A percentile compares a stretch with the other conserved stretches of the same genome.
Evolutionary conservation across 75 land plant species (phyloP).

Genomic region (Sequoia sempervirens): DNA sequence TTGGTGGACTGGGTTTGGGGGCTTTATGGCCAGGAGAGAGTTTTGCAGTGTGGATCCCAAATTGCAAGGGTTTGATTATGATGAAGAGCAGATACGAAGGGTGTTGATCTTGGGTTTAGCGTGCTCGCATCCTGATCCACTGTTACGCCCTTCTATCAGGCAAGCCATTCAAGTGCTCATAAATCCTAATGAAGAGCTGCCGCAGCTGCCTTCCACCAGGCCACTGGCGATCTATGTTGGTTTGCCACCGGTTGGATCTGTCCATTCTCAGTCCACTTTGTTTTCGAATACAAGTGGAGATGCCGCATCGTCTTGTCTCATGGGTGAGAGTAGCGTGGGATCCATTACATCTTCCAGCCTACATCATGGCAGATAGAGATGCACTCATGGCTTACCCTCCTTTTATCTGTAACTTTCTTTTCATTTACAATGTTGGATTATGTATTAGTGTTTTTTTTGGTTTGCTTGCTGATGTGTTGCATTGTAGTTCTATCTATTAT

Average conservation of each 20-base stretch:
- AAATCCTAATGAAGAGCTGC: not conserved
- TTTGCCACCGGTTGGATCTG: not conserved
- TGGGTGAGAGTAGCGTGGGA: not conserved
- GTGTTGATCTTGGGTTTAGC: constrained; percentile 46
- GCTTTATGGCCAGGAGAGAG: too few species aligned
- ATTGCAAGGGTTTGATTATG: too few species aligned
- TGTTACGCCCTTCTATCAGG: constrained; percentile 37
- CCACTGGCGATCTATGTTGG: not conserved
- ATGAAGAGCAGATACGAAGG: constrained; percentile 38
- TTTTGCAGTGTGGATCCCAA: too few species aligned
- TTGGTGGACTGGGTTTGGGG: too few species aligned
- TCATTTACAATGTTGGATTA: too few species aligned
- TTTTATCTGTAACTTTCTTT: too few species aligned
- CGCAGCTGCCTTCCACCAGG: not conserved
- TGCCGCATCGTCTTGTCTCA: not conserved
- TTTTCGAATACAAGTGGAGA: not conserved
- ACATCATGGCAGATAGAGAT: not conserved
- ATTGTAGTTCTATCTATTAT: too few species aligned
- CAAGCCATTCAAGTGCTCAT: constrained; percentile 36
- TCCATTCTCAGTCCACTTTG: not conserved
- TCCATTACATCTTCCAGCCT: not conserved
- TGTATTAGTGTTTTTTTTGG: too few species aligned
- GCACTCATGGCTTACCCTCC: too few species aligned
- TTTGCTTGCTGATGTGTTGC: too few species aligned
- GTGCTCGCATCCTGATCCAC: constrained; percentile 60